Conservation (phyloP, 768 basidiomycete genomes). For the Leccinellum luteum region DNA sequence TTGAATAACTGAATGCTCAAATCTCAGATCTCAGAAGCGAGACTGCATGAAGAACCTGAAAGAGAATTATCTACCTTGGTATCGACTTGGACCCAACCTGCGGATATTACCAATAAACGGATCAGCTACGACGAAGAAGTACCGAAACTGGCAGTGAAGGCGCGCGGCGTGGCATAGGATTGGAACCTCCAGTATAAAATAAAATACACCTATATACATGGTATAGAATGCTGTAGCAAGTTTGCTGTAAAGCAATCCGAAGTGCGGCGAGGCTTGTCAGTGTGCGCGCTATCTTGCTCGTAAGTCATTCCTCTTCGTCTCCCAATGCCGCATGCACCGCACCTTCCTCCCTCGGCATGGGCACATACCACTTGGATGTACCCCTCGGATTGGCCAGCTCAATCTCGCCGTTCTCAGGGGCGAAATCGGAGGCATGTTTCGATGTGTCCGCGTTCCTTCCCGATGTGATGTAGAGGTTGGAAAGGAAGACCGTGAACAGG, state of each 20-base stretch:
- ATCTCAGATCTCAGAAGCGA: no score
- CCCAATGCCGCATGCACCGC: conserved; percentile 47
- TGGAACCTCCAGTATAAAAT: no score
- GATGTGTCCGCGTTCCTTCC: conserved; percentile 51
- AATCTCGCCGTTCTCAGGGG: conserved; percentile 35
- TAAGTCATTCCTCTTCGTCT: conserved; percentile 43
- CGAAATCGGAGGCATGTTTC: conserved; percentile 1
- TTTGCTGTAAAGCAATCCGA: background rate
- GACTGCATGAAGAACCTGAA: no score
- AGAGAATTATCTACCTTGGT: no score
- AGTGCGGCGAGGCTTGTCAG: no score
- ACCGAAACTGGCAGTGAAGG: no score
- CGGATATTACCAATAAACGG: no score
- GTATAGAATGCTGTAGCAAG: no score
- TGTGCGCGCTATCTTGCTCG: background rate
- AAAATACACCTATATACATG: background rate
- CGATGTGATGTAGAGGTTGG: conserved; percentile 66
- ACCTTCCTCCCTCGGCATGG: conserved; percentile 46
- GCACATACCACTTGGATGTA: conserved; percentile 60
- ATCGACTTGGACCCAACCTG: no score
- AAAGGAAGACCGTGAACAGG: conserved; percentile 64
- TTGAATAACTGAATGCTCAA: no score
- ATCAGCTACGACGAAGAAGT: no score
- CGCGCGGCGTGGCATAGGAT: no score
- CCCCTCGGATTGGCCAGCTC: conserved; percentile 36